Evolutionary conservation across 805 yeast genomes (phyloP), one percentile per base, ranked within the genome.

Genomic region (Zygoascus biomembranicola): DNA sequence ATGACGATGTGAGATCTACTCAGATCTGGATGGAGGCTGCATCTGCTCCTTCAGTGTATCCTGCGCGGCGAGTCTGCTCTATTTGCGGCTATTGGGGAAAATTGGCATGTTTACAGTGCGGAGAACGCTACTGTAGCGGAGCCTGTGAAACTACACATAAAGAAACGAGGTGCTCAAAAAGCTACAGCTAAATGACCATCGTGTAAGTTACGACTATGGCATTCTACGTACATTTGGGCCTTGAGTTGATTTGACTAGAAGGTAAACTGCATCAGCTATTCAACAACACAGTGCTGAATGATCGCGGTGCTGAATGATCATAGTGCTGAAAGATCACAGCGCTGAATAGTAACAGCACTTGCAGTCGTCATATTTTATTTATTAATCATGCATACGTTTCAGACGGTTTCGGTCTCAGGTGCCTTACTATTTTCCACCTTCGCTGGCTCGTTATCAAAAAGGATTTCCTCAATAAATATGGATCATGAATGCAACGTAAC

Each of bases 51-150:
- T 65, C 74, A n/a, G 41, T 32, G 13, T 73, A 73, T 55, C 76
- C 77, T 2, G 48, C 62, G 5, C 55, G 66, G 10, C 59, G 59
- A 2, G 49, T 69, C 26, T 73, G 77, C 54, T 59, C 64, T 10
- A 69, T 73, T 1, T 73, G 77, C 51, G 77, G 77, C 1, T 71
- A 69, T 60, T 65, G 69, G 61, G 69, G 73, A 8, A 57, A 57
- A 13, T 50, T 63, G 6, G 55, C 63, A 2, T 73, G 77, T 55
- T 50, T 66, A 32, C 56, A 66, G 35, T 73, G 77, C 49, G 72
- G 73, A 6, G 65, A 68, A 9, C 55, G 63, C 20, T 65, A 63
- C 54, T 73, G 77, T 54, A 63, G 73, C 13, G 50, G 61, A 43
- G 51, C 57, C 1, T 73, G 77, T 49, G 66, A 60, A 18, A 63